A percentile compares a stretch with the other conserved stretches of the same genome.
phyloP scores from a whole-genome alignment of 371 early-diverging fungal species.

The Apophysomyces sp. region DNA sequence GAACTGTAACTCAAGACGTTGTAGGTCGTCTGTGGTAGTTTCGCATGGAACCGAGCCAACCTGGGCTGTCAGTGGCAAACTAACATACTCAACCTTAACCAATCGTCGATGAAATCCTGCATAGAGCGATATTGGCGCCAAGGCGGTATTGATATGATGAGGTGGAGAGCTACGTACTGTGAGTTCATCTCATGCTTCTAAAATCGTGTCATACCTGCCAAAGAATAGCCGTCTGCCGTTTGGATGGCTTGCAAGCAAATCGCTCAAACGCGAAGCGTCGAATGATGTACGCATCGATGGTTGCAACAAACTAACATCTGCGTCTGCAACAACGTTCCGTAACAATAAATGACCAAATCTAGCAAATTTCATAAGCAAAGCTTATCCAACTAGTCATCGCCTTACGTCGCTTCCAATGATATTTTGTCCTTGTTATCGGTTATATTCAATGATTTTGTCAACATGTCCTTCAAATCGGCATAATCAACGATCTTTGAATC shows the following conservation, averaged over 20 bases:
- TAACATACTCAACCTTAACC: constrained; percentile 31
- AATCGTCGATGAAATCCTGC: constrained; percentile 21
- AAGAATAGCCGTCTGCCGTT: constrained; percentile 24
- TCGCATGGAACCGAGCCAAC: background rate
- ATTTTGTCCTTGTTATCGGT: constrained; percentile 9
- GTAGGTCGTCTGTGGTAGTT: background rate
- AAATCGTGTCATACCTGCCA: constrained; percentile 15
- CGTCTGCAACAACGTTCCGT: constrained; percentile 12
- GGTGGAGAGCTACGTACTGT: background rate
- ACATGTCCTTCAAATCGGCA: constrained; percentile 9
- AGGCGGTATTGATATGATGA: background rate
- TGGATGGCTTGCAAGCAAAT: background rate
- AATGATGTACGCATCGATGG: constrained; percentile 7
- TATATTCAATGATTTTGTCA: constrained; percentile 10
- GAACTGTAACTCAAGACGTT: constrained; percentile 31
- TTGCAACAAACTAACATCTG: constrained; percentile 6
- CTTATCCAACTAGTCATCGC: background rate
- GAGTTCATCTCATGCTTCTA: background rate
- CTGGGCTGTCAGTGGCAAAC: constrained; percentile 6
- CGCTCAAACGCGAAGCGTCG: background rate
- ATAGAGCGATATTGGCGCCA: background rate
- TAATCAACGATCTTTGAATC: background rate
- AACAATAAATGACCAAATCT: constrained; percentile 41
- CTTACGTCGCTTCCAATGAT: constrained; percentile 33
- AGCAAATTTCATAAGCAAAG: background rate